These are phyloP conservation scores for Alloteropsis angusta DNA, from an alignment of 202 grass and related monocot genomes.

Conservation along the genomic window DNA sequence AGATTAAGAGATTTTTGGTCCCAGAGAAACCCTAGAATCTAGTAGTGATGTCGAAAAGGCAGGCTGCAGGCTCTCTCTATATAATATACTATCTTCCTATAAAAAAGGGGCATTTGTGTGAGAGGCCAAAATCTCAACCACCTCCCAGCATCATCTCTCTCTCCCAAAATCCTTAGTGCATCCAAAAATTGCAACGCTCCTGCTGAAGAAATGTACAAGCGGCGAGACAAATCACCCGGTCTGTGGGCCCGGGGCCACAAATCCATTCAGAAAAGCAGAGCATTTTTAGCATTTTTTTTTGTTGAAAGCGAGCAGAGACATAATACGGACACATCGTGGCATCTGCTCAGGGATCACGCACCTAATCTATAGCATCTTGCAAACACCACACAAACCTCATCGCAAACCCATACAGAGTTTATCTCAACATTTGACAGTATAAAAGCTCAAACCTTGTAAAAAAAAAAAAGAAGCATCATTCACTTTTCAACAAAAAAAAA, in stretches of 20 bases:
- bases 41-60: neutral
- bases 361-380: constrained; percentile 30
- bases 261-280: constrained; percentile 14
- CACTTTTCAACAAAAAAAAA: neutral
- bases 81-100: neutral
- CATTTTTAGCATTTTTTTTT: no score
- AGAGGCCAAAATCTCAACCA: constrained; percentile 30
- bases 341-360: constrained; percentile 22
- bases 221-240: constrained; percentile 34
- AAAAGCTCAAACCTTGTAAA: neutral
- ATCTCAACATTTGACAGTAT: neutral
- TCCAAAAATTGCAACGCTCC: constrained; percentile 23
- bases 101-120: neutral
- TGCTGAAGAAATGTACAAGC: constrained; percentile 15
- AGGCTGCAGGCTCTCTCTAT: neutral
- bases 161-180: constrained; percentile 21
- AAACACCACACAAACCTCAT: neutral
- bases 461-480: neutral
- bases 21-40: neutral
- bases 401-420: neutral
- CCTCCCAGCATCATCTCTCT: constrained; percentile 3
- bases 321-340: constrained; percentile 26
- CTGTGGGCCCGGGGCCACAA: neutral
- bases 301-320: constrained; percentile 9
- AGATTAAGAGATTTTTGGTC: neutral